A percentile compares a stretch with the other conserved stretches of the same genome.
These are phyloP conservation scores for Amanita subjunquillea DNA, from an alignment of 768 basidiomycete species.

Conservation along the genomic window DNA sequence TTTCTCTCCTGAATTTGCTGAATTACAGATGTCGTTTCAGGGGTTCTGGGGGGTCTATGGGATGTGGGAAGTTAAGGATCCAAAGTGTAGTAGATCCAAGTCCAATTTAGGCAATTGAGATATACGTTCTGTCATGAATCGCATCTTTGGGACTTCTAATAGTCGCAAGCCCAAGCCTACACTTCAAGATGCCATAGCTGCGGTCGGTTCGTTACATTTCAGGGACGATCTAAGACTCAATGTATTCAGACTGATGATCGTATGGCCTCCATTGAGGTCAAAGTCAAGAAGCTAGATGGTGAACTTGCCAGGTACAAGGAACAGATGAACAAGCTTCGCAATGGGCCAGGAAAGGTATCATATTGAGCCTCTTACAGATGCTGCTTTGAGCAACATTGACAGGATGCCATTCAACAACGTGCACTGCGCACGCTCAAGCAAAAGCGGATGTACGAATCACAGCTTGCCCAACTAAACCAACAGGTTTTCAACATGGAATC, in stretches of 20 bases:
- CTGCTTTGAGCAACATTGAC: constrained; percentile 1
- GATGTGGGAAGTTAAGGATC: constrained; percentile 22
- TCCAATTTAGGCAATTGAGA: neutral
- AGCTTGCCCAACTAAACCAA: constrained; percentile 83
- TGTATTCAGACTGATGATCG: constrained; percentile 70
- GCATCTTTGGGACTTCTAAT: constrained; percentile 69
- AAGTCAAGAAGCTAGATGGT: constrained; percentile 91
- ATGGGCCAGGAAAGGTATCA: constrained; percentile 84
- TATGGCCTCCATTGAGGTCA: constrained; percentile 86
- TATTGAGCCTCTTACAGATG: neutral
- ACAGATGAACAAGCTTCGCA: constrained; percentile 89
- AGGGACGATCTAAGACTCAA: neutral
- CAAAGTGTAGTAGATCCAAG: constrained; percentile 10
- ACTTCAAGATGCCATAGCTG: constrained; percentile 87
- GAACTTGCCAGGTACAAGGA: constrained; percentile 89
- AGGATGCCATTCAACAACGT: constrained; percentile 92
- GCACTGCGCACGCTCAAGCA: constrained; percentile 89
- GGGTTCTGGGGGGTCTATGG: constrained; percentile 23
- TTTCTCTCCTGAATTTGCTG: neutral
- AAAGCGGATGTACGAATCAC: constrained; percentile 92
- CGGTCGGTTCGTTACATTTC: constrained; percentile 37
- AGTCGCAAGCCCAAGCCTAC: constrained; percentile 78
- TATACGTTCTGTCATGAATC: constrained; percentile 47
- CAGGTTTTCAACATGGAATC: constrained; percentile 99
- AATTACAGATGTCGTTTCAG: constrained; percentile 9